Evolutionary conservation across 352 stramenopile genomes (phyloP).

Genomic region (Peronospora tabacina): DNA sequence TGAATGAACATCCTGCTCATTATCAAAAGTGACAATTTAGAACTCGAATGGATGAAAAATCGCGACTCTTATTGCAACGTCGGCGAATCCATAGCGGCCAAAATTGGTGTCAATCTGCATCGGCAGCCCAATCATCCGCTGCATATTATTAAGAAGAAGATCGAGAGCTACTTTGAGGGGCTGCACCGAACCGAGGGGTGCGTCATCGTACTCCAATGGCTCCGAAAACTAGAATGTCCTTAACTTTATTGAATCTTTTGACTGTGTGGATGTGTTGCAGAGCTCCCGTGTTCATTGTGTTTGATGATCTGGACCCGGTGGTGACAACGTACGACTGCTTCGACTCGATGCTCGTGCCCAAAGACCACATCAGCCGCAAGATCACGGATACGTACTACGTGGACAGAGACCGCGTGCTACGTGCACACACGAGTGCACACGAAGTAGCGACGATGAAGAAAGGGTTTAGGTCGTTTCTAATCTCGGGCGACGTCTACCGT

Average conservation of each 20-base stretch:
- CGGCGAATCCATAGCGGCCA: conserved; percentile 69
- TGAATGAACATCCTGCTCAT: not conserved
- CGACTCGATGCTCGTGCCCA: conserved; percentile 88
- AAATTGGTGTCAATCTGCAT: conserved; percentile 88
- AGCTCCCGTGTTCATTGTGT: conserved; percentile 69
- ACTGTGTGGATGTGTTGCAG: conserved; percentile 16
- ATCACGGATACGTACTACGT: conserved; percentile 90
- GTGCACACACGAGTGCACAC: conserved; percentile 90
- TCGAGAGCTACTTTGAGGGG: conserved; percentile 86
- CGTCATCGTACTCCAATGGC: not conserved
- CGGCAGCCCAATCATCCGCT: conserved; percentile 79
- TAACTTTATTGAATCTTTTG: not conserved
- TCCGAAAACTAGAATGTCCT: too few species aligned
- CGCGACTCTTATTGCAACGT: conserved; percentile 86
- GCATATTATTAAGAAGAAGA: conserved; percentile 91
- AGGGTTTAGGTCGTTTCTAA: conserved; percentile 87
- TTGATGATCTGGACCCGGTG: conserved; percentile 82
- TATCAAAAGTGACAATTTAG: conserved; percentile 15
- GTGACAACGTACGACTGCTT: conserved; percentile 87
- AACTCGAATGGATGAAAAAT: conserved; percentile 72
- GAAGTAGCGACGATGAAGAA: conserved; percentile 88
- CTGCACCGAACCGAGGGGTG: conserved; percentile 54
- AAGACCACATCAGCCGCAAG: conserved; percentile 83
- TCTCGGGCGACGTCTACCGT: conserved; percentile 94
- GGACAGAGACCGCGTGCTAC: conserved; percentile 68